These are phyloP conservation scores for Cytospora piceicola DNA, from an alignment of 2,329 filamentous ascomycete species.

Conservation along the genomic window DNA sequence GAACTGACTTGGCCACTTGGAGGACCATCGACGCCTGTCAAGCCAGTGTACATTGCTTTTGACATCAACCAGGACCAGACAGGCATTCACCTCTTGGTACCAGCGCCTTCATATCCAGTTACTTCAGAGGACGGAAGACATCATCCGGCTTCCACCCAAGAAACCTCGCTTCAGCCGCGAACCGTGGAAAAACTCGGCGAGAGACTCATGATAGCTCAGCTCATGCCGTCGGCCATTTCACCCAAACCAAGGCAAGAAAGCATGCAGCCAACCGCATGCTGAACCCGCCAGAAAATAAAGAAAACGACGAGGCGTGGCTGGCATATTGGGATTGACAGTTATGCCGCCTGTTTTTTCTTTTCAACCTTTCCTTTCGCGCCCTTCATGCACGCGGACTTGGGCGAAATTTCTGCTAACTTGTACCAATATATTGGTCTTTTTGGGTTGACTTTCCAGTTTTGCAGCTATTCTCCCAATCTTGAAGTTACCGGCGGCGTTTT, in stretches of 20 bases:
- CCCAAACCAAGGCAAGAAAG: neutral
- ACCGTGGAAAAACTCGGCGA: neutral
- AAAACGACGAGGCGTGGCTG: neutral
- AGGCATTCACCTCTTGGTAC: neutral
- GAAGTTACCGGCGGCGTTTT: conserved; percentile 2
- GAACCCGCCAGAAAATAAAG: neutral
- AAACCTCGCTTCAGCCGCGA: neutral
- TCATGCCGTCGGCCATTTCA: neutral
- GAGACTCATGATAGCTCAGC: neutral
- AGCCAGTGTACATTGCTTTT: neutral
- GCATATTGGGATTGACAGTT: neutral
- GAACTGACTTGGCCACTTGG: neutral
- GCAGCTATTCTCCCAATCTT: conserved; percentile 6
- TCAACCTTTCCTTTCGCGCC: neutral
- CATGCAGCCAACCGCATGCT: neutral
- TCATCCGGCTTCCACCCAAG: neutral
- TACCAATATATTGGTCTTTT: conserved; percentile 1
- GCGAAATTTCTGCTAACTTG: conserved; percentile 7
- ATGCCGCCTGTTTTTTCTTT: neutral
- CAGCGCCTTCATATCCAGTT: neutral
- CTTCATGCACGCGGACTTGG: neutral
- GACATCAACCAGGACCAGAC: neutral
- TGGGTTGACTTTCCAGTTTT: conserved; percentile 1
- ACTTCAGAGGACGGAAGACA: neutral
- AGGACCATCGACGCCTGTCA: neutral